Conservation (phyloP, 306 rosid species). For the Vachellia collinsii region DNA sequence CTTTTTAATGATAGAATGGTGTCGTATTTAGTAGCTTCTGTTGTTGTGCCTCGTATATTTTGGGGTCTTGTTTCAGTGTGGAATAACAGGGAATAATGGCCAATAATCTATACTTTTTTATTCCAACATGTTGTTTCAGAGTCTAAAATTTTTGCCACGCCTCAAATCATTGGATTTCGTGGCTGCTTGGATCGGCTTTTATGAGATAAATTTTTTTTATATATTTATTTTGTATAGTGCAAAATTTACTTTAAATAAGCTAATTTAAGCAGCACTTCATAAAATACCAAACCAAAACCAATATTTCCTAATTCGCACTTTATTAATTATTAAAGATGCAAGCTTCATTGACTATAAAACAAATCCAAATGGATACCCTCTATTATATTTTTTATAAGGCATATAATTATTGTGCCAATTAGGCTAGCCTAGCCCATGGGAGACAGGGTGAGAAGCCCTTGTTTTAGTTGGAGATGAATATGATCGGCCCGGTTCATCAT, state of each 20-base stretch:
- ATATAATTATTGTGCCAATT: neutral
- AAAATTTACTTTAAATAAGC: too few relatives aligned
- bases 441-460: neutral
- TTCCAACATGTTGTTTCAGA: neutral
- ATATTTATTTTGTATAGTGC: too few relatives aligned
- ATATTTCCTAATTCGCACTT: neutral
- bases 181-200: too few relatives aligned
- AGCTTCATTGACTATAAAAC: neutral
- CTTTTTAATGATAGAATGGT: neutral
- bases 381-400: neutral
- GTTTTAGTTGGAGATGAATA: neutral
- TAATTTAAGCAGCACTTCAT: too few relatives aligned
- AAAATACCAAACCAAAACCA: neutral
- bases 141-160: neutral
- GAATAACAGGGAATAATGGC: slow-evolving; percentile 13
- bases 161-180: neutral
- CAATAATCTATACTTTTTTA: neutral
- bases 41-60: slow-evolving; percentile 2
- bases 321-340: neutral
- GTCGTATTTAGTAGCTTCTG: neutral
- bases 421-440: neutral
- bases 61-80: slow-evolving; percentile 14
- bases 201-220: too few relatives aligned
- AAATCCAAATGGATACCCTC: neutral
- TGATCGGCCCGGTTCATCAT: neutral